Percentiles rank a stretch among this genome's conserved stretches.
phyloP scores from a whole-genome alignment of 495 filamentous ascomycete species.

The Aspergillus asperescens region DNA sequence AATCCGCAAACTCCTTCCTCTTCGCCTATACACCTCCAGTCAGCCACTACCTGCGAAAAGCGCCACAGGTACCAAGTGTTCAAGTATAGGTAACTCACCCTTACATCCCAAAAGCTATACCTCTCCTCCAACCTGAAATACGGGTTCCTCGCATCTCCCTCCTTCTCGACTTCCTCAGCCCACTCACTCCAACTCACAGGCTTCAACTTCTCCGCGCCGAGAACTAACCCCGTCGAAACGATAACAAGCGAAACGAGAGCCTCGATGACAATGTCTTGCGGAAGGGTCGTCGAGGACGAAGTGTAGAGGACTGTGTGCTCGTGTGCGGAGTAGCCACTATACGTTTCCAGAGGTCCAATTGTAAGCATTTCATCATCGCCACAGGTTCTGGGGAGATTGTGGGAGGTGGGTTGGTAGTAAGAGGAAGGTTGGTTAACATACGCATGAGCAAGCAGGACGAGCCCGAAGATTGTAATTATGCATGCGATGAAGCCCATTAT shows the following conservation, averaged over 20 bases:
- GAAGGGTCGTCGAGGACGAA: conserved; percentile 49
- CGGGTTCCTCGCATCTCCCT: conserved; percentile 49
- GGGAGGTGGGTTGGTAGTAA: neutral
- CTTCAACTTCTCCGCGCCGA: conserved; percentile 62
- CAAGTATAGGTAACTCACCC: too few species aligned
- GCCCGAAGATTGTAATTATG: conserved; percentile 57
- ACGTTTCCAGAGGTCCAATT: neutral
- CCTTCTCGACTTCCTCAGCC: conserved; percentile 75
- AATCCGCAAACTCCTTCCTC: conserved; percentile 69
- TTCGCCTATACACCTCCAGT: conserved; percentile 52
- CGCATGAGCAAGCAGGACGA: conserved; percentile 67
- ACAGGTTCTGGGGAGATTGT: too few species aligned
- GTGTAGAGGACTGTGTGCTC: conserved; percentile 70
- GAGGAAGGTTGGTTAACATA: conserved; percentile 38
- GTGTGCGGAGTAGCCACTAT: conserved; percentile 78
- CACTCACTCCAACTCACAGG: conserved; percentile 78
- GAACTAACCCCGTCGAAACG: conserved; percentile 66
- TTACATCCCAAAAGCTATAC: conserved; percentile 63
- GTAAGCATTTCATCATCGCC: conserved; percentile 1
- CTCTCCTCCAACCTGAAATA: conserved; percentile 53
- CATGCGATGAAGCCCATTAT: conserved; percentile 64
- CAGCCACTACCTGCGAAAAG: conserved; percentile 6
- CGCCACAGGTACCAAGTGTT: too few species aligned
- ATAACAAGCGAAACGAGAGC: conserved; percentile 56
- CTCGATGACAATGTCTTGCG: conserved; percentile 66